Evolutionary conservation across 495 filamentous ascomycete species (phyloP), one percentile per base, ranked within the genome.

Genomic region (Daldinia grandis): DNA sequence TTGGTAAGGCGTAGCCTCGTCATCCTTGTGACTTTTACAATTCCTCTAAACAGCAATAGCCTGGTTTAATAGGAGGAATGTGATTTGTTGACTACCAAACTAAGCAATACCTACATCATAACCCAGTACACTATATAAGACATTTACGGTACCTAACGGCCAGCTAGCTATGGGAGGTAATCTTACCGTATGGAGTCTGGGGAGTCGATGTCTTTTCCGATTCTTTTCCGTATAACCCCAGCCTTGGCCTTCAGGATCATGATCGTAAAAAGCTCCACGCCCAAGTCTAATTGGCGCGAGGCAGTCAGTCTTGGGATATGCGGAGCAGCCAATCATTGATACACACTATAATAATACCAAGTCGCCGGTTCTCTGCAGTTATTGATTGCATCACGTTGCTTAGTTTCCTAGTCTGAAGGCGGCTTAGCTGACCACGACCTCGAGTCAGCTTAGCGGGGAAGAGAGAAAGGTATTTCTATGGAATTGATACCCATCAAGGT

Each of bases 311-410:
- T 71, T 77, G 69, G 44, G 19, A 66, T 67, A 53, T 76, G 74
- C 60, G 74, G 72, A 76, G 74, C 30, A 64, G 61, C 74, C 72
- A 76, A 76, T 76, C 51, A 68, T 53, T 21, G 28, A 59, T 14
- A 49, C 25, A 51, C 24, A 37, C 40, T 40, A 68, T 35, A 10
- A 54, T 62, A 44, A 54, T 72, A 35, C 68, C 67, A 69, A 64
- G 59, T 64, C 60, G 44, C 37, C 44, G 72, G 65, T 66, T 58
- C 62, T 50, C 47, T 51, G 51, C 53, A 58, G 28, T 57, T 63
- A 56, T 54, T 66, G 14, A 66, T 67, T 67, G 56, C 62, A 71
- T 70, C 67, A 71, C 58, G 58, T 44, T 66, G 31, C 47, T 31
- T 12, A 37, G 21, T 30, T 58, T 53, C 54, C 73, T 73, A 66